phyloP scores from a whole-genome alignment of 495 filamentous ascomycete species.

The Aspergillus saccharolyticus region DNA sequence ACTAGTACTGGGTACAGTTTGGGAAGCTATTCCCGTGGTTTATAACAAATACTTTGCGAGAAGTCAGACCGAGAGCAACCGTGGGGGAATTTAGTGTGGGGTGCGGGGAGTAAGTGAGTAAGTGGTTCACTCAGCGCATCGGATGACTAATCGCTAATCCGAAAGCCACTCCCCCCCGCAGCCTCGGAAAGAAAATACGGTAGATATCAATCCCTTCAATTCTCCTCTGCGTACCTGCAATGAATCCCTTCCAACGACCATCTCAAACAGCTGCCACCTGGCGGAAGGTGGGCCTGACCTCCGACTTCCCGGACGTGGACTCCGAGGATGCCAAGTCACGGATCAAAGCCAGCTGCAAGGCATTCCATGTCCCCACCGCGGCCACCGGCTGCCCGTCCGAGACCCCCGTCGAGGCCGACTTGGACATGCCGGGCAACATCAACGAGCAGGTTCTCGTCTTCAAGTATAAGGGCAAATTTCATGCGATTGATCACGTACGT shows the following conservation, averaged over 20 bases:
- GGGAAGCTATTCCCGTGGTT: too few species aligned
- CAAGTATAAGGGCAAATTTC: constrained; percentile 50
- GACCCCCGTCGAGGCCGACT: constrained; percentile 26
- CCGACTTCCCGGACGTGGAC: constrained; percentile 47
- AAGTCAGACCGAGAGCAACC: too few species aligned
- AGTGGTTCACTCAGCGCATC: too few species aligned
- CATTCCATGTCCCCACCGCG: constrained; percentile 45
- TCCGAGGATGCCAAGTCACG: constrained; percentile 28
- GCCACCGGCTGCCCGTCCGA: constrained; percentile 20
- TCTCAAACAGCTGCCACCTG: constrained; percentile 19
- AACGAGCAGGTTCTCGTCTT: constrained; percentile 57
- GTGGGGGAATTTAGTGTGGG: too few species aligned
- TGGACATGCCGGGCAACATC: constrained; percentile 42
- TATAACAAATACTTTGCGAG: too few species aligned
- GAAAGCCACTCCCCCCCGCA: not conserved
- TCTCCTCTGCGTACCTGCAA: not conserved
- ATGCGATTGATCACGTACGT: constrained; percentile 57
- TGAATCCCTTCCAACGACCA: constrained; percentile 12
- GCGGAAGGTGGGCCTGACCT: constrained; percentile 41
- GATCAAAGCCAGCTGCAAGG: constrained; percentile 47
- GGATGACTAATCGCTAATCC: not conserved
- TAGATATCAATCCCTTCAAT: not conserved
- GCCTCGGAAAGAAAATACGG: not conserved
- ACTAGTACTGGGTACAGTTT: too few species aligned
- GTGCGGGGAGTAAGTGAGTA: too few species aligned